These are phyloP conservation scores for Sequoiadendron giganteum DNA, from an alignment of 75 land plant genomes.

Conservation along the genomic window DNA sequence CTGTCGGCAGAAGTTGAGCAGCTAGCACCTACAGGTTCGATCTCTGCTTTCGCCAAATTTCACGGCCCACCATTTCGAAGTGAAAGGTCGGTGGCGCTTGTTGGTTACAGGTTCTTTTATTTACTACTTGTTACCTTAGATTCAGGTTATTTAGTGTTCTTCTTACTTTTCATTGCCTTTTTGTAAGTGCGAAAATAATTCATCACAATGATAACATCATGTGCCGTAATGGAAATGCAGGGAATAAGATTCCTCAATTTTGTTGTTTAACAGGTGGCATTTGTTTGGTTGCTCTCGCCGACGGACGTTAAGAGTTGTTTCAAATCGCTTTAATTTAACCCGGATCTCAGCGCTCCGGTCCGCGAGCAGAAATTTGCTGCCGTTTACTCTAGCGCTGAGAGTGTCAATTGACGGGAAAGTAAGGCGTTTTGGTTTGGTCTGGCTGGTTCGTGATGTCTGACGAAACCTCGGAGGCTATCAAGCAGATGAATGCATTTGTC, in stretches of 20 bases:
- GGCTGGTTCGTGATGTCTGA: background rate
- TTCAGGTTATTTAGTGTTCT: background rate
- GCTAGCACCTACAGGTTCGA: background rate
- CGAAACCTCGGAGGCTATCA: conserved; percentile 2
- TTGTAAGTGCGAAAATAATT: background rate
- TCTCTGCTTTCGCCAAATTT: background rate
- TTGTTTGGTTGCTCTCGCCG: background rate
- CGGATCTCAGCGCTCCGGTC: background rate
- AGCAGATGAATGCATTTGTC: conserved; percentile 8
- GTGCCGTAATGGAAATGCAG: background rate
- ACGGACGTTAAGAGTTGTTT: background rate
- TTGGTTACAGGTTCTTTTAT: background rate
- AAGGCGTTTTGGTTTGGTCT: background rate
- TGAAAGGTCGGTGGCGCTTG: background rate
- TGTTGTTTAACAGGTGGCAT: background rate
- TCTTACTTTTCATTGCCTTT: background rate
- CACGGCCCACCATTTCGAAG: background rate
- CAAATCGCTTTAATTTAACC: background rate
- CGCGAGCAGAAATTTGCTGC: background rate
- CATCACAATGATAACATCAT: conserved; percentile 2
- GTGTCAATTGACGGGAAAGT: background rate
- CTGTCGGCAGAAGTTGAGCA: background rate
- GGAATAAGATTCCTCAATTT: background rate
- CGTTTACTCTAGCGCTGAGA: background rate
- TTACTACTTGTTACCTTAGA: background rate